A percentile compares a stretch with the other conserved stretches of the same genome.
These are phyloP conservation scores for Pseudisothecium myosuroides DNA, from an alignment of 225 moss, liverwort and hornwort species.

Conservation along the genomic window DNA sequence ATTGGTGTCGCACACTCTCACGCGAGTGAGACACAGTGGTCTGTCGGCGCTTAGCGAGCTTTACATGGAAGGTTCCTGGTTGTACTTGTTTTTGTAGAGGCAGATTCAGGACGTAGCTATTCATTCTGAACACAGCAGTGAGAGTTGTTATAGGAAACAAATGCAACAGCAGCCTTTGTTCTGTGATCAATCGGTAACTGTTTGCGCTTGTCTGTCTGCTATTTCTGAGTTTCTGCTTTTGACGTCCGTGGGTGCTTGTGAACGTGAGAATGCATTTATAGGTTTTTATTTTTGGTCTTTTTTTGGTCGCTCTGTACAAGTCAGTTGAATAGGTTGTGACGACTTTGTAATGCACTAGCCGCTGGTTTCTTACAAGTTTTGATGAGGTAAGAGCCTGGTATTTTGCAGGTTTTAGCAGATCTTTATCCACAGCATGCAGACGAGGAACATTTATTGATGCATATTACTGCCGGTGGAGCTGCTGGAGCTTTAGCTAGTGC, in stretches of 20 bases:
- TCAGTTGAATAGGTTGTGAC: not conserved
- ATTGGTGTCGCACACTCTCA: not conserved
- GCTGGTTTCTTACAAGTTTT: not conserved
- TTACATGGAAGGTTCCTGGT: not conserved
- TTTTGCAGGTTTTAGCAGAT: conserved; percentile 30
- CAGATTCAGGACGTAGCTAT: not conserved
- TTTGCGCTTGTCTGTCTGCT: not conserved
- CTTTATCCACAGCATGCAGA: conserved; percentile 39
- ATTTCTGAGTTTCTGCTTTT: not conserved
- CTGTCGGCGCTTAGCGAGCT: not conserved
- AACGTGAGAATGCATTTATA: not conserved
- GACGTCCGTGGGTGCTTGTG: not conserved
- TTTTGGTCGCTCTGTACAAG: not conserved
- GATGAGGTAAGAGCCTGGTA: not conserved
- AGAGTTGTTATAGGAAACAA: not conserved
- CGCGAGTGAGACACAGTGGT: not conserved
- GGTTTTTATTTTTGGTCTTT: not conserved
- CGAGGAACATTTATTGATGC: conserved; percentile 76
- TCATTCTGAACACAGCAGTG: not conserved
- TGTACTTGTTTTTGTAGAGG: not conserved
- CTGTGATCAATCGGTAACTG: not conserved
- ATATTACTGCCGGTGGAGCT: conserved; percentile 82
- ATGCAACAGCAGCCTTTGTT: not conserved
- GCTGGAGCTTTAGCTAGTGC: conserved; percentile 97
- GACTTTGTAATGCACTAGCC: not conserved